These are phyloP conservation scores for Penicillium ucsense DNA, from an alignment of 495 filamentous ascomycete genomes.

Conservation along the genomic window DNA sequence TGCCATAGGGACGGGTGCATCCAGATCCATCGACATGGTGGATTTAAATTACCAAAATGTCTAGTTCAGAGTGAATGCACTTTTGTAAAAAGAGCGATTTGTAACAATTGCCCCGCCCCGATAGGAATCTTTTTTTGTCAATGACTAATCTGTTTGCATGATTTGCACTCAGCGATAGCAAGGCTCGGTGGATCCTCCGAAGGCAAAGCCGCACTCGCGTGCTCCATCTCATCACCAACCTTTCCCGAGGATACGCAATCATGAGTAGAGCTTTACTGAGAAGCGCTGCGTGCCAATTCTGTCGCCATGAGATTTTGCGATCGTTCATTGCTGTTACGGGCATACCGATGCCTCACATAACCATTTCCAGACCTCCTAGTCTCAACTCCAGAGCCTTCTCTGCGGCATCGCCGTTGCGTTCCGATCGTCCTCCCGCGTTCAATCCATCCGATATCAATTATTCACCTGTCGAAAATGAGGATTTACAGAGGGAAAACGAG, in stretches of 20 bases:
- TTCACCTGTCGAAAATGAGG: constrained; percentile 6
- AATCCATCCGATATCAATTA: constrained; percentile 7
- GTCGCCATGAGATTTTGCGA: constrained; percentile 19
- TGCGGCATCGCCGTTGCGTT: constrained; percentile 10
- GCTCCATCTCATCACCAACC: constrained; percentile 2
- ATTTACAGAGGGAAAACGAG: neutral
- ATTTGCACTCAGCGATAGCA: constrained; percentile 13
- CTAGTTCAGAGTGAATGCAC: constrained; percentile 1
- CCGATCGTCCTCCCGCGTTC: constrained; percentile 12
- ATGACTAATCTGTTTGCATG: constrained; percentile 21
- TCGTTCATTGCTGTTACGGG: constrained; percentile 17
- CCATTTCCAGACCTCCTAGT: constrained; percentile 7
- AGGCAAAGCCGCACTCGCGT: constrained; percentile 1
- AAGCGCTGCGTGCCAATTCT: constrained; percentile 18
- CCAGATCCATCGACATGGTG: constrained; percentile 65
- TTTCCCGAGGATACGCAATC: neutral
- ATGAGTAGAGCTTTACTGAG: constrained; percentile 26
- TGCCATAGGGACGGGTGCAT: constrained; percentile 49
- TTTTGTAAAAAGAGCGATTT: constrained; percentile 10
- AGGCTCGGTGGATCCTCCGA: constrained; percentile 2
- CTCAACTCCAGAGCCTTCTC: constrained; percentile 20
- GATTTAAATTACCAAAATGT: neutral
- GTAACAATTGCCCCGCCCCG: constrained; percentile 22
- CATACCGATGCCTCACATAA: constrained; percentile 11
- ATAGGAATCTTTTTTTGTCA: constrained; percentile 12